phyloP scores from a whole-genome alignment of 2,329 filamentous ascomycete genomes.

The Cercospora citrullina region DNA sequence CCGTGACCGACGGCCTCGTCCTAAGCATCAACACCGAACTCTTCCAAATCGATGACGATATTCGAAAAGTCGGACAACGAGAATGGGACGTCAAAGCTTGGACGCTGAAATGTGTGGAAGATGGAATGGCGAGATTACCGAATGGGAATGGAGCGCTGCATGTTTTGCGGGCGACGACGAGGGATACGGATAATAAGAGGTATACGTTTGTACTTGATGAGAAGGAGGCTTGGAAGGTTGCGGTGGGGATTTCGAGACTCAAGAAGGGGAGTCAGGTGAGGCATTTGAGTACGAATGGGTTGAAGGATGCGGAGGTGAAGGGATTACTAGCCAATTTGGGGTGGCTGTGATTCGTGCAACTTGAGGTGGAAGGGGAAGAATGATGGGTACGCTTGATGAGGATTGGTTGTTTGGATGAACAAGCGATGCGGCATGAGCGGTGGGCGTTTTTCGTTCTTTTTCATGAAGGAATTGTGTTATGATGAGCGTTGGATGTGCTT shows the following conservation, averaged over 20 bases:
- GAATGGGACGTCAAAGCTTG: constrained; percentile 99
- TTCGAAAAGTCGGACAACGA: constrained; percentile 84
- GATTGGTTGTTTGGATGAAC: background rate
- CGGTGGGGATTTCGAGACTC: constrained; percentile 58
- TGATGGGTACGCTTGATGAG: background rate
- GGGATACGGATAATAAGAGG: constrained; percentile 61
- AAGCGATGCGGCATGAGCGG: constrained; percentile 13
- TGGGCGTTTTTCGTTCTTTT: background rate
- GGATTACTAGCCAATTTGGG: constrained; percentile 40
- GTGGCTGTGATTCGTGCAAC: constrained; percentile 32
- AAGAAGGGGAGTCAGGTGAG: constrained; percentile 58
- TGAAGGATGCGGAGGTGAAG: constrained; percentile 50
- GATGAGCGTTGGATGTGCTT: background rate
- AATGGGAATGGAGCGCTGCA: constrained; percentile 48
- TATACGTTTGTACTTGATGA: constrained; percentile 63
- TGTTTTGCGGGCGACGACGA: constrained; percentile 58
- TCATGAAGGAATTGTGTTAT: background rate
- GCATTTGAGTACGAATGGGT: constrained; percentile 54
- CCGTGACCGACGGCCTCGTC: constrained; percentile 88
- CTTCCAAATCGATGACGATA: constrained; percentile 94
- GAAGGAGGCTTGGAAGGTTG: constrained; percentile 63
- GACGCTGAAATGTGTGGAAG: constrained; percentile 91
- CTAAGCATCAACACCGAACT: constrained; percentile 91
- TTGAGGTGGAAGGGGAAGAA: too few relatives aligned
- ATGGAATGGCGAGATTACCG: constrained; percentile 39